These are phyloP conservation scores for Plasmodium adleri DNA, from an alignment of 169 alveolate genomes.

Conservation along the genomic window DNA sequence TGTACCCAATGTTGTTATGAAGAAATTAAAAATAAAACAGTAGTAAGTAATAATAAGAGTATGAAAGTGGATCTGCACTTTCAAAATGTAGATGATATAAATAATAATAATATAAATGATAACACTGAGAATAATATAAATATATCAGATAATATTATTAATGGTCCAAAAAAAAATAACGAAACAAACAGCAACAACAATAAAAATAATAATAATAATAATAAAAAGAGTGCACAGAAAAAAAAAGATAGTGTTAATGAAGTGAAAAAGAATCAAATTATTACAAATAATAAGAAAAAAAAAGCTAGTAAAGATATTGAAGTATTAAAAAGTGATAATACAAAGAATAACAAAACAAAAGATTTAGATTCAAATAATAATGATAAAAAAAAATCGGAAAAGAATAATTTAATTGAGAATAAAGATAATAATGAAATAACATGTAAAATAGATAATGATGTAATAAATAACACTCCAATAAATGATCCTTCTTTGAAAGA, in stretches of 20 bases:
- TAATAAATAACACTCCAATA: background rate
- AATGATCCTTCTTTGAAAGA: background rate
- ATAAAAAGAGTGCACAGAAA: too few species aligned
- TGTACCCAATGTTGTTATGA: conserved; percentile 75
- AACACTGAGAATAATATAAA: background rate
- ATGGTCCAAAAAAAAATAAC: background rate
- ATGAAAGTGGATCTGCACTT: background rate
- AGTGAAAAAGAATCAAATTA: background rate
- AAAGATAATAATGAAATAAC: background rate
- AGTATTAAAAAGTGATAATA: background rate
- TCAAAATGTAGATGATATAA: conserved; percentile 1
- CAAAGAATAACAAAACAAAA: conserved; percentile 17
- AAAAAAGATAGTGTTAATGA: too few species aligned
- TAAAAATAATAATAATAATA: background rate
- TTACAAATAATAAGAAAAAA: conserved; percentile 15
- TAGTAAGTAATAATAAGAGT: background rate
- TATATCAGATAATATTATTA: background rate
- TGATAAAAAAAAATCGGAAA: background rate
- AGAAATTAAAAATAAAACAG: conserved; percentile 3
- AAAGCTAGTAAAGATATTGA: conserved; percentile 7
- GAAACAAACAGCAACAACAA: background rate
- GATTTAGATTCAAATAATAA: conserved; percentile 3
- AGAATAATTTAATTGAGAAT: background rate
- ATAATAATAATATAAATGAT: background rate
- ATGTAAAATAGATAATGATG: background rate